These are phyloP conservation scores for Jaltomata sinuosa DNA, from an alignment of 257 asterid genomes.

Conservation along the genomic window DNA sequence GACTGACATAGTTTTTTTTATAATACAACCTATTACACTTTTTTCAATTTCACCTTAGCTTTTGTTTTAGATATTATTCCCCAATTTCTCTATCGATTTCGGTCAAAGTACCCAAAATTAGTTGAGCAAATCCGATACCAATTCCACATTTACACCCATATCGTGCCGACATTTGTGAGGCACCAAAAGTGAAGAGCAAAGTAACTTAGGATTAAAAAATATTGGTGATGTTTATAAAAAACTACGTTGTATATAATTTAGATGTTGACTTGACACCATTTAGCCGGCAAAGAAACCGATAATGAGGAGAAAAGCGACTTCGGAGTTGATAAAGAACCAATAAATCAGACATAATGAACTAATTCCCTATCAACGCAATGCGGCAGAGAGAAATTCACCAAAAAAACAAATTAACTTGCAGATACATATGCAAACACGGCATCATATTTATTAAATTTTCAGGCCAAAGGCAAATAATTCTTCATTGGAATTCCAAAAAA, in stretches of 20 bases:
- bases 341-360: conserved; percentile 1
- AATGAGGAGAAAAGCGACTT: conserved; percentile 19
- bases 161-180: no score
- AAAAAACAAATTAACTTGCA: conserved; percentile 17
- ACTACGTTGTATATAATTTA: background rate
- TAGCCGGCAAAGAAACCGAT: conserved; percentile 19
- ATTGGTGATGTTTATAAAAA: no score
- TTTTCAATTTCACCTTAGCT: background rate
- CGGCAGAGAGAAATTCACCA: background rate
- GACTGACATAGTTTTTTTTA: no score
- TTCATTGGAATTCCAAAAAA: conserved; percentile 24
- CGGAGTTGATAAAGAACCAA: conserved; percentile 15
- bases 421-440: background rate
- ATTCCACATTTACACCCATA: no score
- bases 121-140: background rate
- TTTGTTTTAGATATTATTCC: background rate
- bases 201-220: background rate
- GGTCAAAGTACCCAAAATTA: background rate
- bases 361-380: background rate
- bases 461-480: conserved; percentile 25
- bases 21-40: no score
- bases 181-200: background rate
- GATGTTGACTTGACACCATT: background rate
- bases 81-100: accelerated
- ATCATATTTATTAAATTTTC: background rate